Conservation (phyloP, 129 eudicot genomes). For the Scalesia atractyloides region DNA sequence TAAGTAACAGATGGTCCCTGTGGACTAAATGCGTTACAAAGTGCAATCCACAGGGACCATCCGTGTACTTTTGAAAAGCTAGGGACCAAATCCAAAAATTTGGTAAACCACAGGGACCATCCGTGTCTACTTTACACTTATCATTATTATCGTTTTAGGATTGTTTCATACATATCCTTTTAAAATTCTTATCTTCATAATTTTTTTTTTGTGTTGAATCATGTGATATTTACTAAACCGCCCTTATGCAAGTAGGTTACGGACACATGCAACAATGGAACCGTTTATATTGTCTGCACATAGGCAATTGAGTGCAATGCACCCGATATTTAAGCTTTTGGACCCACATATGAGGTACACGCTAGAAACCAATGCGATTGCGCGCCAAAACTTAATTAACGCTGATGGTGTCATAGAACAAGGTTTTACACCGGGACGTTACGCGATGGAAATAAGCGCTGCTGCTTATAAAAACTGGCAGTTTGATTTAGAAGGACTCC, state of each 20-base stretch:
- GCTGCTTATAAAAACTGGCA: constrained; percentile 85
- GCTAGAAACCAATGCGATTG: constrained; percentile 78
- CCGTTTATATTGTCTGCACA: constrained; percentile 93
- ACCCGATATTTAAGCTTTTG: constrained; percentile 82
- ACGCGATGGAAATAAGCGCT: constrained; percentile 81
- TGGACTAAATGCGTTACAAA: too few species aligned
- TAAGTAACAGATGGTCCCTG: too few species aligned
- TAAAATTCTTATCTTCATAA: too few species aligned
- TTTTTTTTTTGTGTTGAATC: too few species aligned
- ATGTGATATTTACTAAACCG: neutral
- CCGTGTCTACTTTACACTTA: too few species aligned
- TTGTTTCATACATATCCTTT: too few species aligned
- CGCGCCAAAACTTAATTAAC: constrained; percentile 69
- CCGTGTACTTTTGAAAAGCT: too few species aligned
- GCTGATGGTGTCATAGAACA: constrained; percentile 83
- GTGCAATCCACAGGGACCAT: too few species aligned
- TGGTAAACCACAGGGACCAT: too few species aligned
- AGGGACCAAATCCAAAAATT: too few species aligned
- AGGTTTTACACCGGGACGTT: constrained; percentile 91
- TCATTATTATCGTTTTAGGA: too few species aligned
- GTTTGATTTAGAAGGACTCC: constrained; percentile 84
- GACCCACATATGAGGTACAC: constrained; percentile 99
- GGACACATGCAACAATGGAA: constrained; percentile 87
- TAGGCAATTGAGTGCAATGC: constrained; percentile 85
- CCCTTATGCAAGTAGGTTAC: constrained; percentile 46